Base-by-base conservation (phyloP, 495 filamentous ascomycete species). In the Lophiotrema nucula region DNA sequence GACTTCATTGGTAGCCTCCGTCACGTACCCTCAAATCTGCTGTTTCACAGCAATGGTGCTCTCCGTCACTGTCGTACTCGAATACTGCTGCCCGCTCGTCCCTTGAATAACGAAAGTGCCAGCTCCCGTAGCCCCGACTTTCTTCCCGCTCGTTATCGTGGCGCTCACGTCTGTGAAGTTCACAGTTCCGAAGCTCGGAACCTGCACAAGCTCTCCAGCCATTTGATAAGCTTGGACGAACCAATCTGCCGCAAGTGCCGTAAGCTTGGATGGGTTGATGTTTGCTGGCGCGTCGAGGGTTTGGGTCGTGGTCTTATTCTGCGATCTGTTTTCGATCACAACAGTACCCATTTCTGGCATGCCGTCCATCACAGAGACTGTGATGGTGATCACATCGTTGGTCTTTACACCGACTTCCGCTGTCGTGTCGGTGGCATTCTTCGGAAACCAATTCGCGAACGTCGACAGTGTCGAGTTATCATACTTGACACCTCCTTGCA, bases 211-310 rank as follows among this genome's bases (percentile, higher is more conserved):
- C 31, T 60, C 56, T 5, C 56, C 56, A 16, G 23, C 22, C 15
- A 38, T 43, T 21, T 60, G 56, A 22, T 60, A 60, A 1, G 24
- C 56, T 28, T 60, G 56, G 13, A 60, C 56, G 23, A 35, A 8
- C 56, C 56, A 60, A 38, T 52, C 56, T 1, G 56, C 56, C 3
- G 26, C 18, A 4, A 24, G n/a, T 12, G 56, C 56, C 1, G 39
- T 53, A n/a, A 53, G 35, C 2, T 5, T 6, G 6, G 13, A n/a
- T 19, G 47, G 47, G 25, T 46, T 18, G 4, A 26, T 21, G 16
- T 16, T 19, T 4, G 48, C 39, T 4, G 56, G 56, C 1, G 48
- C 47, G 1, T 35, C 23, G 31, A 60, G 6, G 11, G 16, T n/a
- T 39, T 60, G 47, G 2, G 25, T 37, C 12, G 42, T 19, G 16